Evolutionary conservation across 1,284 basidiomycete species (phyloP).

Genomic region (Boletus semigastroideus): DNA sequence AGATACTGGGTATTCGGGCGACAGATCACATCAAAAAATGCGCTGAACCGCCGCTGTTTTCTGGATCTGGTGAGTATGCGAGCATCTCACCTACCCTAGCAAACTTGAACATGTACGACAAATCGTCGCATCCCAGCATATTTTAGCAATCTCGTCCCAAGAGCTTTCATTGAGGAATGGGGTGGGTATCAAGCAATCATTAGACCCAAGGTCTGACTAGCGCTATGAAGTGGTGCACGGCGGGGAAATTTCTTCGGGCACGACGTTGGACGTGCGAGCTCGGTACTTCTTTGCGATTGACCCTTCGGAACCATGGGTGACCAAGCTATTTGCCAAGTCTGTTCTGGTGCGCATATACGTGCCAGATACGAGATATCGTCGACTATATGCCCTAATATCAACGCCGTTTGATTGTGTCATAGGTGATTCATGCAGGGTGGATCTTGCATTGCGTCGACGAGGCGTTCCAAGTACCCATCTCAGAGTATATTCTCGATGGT

Average conservation of each 20-base stretch:
- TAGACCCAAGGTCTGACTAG: neutral
- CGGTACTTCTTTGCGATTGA: conserved; percentile 33
- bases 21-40: neutral
- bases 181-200: conserved; percentile 12
- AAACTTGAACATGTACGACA: neutral
- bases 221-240: conserved; percentile 23
- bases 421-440: conserved; percentile 49
- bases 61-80: conserved; percentile 27
- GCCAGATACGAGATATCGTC: neutral
- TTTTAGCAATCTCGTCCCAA: conserved; percentile 29
- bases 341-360: conserved; percentile 26
- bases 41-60: conserved; percentile 14
- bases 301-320: conserved; percentile 27
- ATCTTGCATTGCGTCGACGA: conserved; percentile 42
- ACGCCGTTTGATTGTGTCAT: neutral
- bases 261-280: conserved; percentile 10
- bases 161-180: conserved; percentile 22
- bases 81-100: neutral
- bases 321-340: conserved; percentile 27
- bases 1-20: conserved; percentile 1
- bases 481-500: conserved; percentile 50
- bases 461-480: conserved; percentile 43
- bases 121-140: conserved; percentile 23
- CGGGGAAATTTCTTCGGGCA: conserved; percentile 18
- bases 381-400: conserved; percentile 10